Conservation (phyloP, 192 early-diverging fungal genomes). For the Helicostylum pulchrum region DNA sequence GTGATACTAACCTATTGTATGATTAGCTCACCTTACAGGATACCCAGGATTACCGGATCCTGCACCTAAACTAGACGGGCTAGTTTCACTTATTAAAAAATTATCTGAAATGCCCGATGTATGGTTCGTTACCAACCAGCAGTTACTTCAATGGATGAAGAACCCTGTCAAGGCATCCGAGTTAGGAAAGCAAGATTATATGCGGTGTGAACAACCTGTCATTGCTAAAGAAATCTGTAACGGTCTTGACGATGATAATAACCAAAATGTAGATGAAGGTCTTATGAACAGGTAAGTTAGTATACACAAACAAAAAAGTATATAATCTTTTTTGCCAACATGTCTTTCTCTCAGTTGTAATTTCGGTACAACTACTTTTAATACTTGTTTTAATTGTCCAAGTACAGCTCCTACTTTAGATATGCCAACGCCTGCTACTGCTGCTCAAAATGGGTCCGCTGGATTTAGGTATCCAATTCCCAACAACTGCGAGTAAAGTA, state of each 20-base stretch:
- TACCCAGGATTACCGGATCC: conserved; percentile 26
- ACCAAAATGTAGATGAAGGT: conserved; percentile 34
- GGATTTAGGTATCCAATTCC: conserved; percentile 42
- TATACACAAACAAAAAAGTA: not conserved
- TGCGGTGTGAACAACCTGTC: conserved; percentile 53
- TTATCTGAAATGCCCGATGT: conserved; percentile 48
- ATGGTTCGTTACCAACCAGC: conserved; percentile 65
- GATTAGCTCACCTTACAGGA: conserved; percentile 38
- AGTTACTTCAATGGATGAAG: conserved; percentile 68
- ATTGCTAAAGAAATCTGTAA: conserved; percentile 64
- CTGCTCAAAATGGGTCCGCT: conserved; percentile 20
- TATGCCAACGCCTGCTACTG: conserved; percentile 38
- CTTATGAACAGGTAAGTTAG: conserved; percentile 29
- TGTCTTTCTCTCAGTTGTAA: too few relatives aligned
- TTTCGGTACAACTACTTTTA: conserved; percentile 40
- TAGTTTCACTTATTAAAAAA: conserved; percentile 47
- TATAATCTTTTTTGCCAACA: too few relatives aligned
- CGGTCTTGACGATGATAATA: conserved; percentile 52
- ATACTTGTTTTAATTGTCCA: conserved; percentile 55
- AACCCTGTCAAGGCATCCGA: conserved; percentile 66
- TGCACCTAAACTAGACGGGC: conserved; percentile 16
- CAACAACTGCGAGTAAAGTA: conserved; percentile 42
- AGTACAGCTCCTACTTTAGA: conserved; percentile 28
- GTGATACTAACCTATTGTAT: too few relatives aligned
- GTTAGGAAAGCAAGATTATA: conserved; percentile 55